Evolutionary conservation across 225 moss, liverwort and hornwort species (phyloP).

Genomic region (Marchantia paleacea): DNA sequence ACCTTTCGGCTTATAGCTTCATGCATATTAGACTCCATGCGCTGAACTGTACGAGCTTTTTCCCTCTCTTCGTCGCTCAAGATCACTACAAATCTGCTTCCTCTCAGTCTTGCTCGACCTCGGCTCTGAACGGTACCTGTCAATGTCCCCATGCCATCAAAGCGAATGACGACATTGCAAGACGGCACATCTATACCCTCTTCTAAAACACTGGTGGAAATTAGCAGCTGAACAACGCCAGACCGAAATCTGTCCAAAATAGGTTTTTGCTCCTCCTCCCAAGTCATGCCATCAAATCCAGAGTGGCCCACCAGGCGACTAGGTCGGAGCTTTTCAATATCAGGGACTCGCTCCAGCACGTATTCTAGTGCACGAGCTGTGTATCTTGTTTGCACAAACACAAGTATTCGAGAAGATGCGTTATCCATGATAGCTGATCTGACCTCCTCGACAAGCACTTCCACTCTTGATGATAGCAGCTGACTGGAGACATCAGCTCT

Average conservation of each 20-base stretch:
- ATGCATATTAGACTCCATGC: conserved; percentile 25
- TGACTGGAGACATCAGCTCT: background rate
- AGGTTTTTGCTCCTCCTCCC: conserved; percentile 35
- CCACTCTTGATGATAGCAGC: conserved; percentile 20
- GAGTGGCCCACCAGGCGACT: conserved; percentile 35
- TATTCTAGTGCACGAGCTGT: conserved; percentile 25
- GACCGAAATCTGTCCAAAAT: conserved; percentile 33
- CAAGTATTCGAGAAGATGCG: conserved; percentile 28
- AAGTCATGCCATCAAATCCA: conserved; percentile 36
- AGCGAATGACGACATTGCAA: conserved; percentile 36
- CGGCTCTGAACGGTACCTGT: conserved; percentile 34
- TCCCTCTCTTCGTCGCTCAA: conserved; percentile 18
- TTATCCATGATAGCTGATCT: conserved; percentile 18
- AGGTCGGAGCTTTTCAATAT: conserved; percentile 25
- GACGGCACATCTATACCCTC: conserved; percentile 36
- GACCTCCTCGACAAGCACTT: conserved; percentile 13
- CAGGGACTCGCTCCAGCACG: conserved; percentile 10
- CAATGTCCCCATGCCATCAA: conserved; percentile 28
- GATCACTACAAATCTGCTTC: conserved; percentile 26
- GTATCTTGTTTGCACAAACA: conserved; percentile 30
- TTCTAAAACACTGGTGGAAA: conserved; percentile 30
- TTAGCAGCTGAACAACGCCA: conserved; percentile 31
- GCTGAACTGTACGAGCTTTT: conserved; percentile 1
- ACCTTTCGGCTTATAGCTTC: background rate
- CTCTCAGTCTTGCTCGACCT: conserved; percentile 31